phyloP scores from a whole-genome alignment of 2,329 filamentous ascomycete species.

The Calonectria pauciramosa region DNA sequence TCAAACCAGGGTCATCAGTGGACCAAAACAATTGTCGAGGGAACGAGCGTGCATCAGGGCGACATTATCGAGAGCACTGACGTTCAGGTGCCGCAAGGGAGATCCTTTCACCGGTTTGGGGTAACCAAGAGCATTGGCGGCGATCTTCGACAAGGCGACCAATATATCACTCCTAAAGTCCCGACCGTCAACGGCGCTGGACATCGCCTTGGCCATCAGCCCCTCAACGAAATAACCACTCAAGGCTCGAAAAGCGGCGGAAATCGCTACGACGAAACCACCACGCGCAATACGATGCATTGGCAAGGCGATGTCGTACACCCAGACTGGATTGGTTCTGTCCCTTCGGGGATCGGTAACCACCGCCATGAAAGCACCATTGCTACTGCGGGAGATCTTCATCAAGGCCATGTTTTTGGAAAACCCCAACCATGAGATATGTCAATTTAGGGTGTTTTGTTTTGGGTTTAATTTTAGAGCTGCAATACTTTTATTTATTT shows the following conservation, averaged over 20 bases:
- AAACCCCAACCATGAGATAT: not conserved
- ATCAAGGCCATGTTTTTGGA: not conserved
- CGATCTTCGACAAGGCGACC: not conserved
- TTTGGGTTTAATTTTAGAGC: not conserved
- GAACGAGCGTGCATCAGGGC: not conserved
- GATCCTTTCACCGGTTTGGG: not conserved
- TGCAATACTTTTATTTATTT: not conserved
- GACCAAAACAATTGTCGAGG: not conserved
- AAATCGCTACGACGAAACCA: not conserved
- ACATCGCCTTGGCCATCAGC: not conserved
- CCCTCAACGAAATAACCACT: not conserved
- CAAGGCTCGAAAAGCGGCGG: not conserved
- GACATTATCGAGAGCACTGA: not conserved
- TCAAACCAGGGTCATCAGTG: not conserved
- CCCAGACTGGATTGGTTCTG: not conserved
- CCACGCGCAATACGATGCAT: not conserved
- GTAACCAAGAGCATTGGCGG: not conserved
- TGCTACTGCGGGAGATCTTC: not conserved
- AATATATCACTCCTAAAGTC: not conserved
- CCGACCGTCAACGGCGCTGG: not conserved
- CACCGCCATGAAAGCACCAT: not conserved
- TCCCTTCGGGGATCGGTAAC: not conserved
- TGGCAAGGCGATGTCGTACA: not conserved
- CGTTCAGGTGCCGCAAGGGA: not conserved
- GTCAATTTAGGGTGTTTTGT: not conserved